Evolutionary conservation across 1,139 yeast species (phyloP).

Genomic region (Hyphopichia pseudoburtonii): DNA sequence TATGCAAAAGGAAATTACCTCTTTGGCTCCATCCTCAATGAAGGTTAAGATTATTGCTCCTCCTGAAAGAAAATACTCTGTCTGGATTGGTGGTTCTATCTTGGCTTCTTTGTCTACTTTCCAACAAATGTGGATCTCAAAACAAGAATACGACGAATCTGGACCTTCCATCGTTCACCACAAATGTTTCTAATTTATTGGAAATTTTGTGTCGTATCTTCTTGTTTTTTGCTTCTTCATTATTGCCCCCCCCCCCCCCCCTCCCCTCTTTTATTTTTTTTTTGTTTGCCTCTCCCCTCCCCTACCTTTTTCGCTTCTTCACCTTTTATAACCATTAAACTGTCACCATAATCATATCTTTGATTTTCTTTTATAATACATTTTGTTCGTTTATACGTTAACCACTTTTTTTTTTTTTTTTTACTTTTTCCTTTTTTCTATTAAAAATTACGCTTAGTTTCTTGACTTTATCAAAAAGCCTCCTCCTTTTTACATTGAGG

Average conservation of each 20-base stretch:
- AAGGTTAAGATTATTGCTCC: conserved; percentile 99
- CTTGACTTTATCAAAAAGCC: too few species aligned
- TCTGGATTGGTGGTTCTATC: conserved; percentile 99
- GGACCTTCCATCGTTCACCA: conserved; percentile 99
- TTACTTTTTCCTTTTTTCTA: too few species aligned
- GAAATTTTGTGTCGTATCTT: conserved; percentile 1
- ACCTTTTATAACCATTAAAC: too few species aligned
- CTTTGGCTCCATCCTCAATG: conserved; percentile 99
- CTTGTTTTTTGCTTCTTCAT: not conserved
- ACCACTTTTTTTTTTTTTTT: too few species aligned
- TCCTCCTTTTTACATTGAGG: too few species aligned
- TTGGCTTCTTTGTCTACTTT: conserved; percentile 97
- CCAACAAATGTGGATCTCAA: conserved; percentile 99
- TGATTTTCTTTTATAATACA: too few species aligned
- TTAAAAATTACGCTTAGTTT: too few species aligned
- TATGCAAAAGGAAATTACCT: conserved; percentile 99
- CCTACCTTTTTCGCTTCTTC: not conserved
- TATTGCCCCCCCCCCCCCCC: not conserved
- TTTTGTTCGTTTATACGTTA: too few species aligned
- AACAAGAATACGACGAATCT: conserved; percentile 99
- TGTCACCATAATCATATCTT: too few species aligned
- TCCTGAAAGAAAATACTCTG: conserved; percentile 99
- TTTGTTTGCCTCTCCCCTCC: not conserved
- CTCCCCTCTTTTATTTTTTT: conserved; percentile 1
- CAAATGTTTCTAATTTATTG: conserved; percentile 87